phyloP scores from a whole-genome alignment of 805 yeast genomes.

The Blastobotrys peoriensis region DNA sequence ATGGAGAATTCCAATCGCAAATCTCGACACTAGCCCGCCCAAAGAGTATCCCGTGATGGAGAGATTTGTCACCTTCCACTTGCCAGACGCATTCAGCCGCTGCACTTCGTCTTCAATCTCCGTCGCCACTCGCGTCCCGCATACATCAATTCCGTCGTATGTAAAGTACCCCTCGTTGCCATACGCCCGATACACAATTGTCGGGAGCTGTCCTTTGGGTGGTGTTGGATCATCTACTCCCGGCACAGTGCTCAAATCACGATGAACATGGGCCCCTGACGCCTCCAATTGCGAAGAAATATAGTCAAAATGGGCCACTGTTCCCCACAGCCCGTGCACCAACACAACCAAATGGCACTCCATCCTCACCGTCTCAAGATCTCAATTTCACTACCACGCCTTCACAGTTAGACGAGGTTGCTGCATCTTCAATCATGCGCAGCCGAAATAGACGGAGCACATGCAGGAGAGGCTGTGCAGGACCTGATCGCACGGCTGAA shows the following conservation, averaged over 20 bases:
- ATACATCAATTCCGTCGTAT: slow-evolving; percentile 81
- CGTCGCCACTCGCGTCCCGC: slow-evolving; percentile 67
- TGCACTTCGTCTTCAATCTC: slow-evolving; percentile 49
- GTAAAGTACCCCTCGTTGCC: slow-evolving; percentile 70
- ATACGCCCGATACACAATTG: slow-evolving; percentile 44
- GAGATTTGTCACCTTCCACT: slow-evolving; percentile 49
- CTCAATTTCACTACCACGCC: no score
- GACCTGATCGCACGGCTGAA: no score
- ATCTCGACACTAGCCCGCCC: slow-evolving; percentile 81
- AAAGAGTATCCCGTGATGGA: slow-evolving; percentile 83
- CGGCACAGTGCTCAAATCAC: slow-evolving; percentile 3
- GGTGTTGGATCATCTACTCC: slow-evolving; percentile 8
- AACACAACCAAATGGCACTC: slow-evolving; percentile 53
- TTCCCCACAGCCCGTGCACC: slow-evolving; percentile 78
- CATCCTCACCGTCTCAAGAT: no score
- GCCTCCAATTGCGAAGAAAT: slow-evolving; percentile 42
- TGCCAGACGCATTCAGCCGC: slow-evolving; percentile 17
- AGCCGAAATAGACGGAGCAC: no score
- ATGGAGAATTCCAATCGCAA: slow-evolving; percentile 67
- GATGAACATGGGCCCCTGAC: slow-evolving; percentile 22
- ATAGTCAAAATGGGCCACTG: slow-evolving; percentile 58
- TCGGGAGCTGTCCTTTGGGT: slow-evolving; percentile 15
- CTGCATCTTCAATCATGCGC: no score
- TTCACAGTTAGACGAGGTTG: no score
- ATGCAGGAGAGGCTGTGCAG: no score